Percentiles rank a stretch among this genome's conserved stretches.
Evolutionary conservation across 1,284 basidiomycete species (phyloP).

Genomic region (Naganishia albida): DNA sequence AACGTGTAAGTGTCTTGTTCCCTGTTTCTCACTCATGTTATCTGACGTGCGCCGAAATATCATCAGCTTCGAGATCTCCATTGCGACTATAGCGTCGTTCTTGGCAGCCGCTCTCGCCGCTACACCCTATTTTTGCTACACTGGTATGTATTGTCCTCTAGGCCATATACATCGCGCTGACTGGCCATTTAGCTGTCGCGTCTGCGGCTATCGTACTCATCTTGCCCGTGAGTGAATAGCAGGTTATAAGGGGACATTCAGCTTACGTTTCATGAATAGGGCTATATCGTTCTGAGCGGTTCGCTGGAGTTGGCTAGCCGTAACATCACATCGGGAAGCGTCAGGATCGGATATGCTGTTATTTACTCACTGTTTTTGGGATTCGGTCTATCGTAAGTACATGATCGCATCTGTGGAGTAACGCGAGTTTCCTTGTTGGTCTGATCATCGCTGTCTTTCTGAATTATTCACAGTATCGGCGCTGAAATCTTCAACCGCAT

Average conservation of each 20-base stretch:
- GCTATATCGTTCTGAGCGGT: slow-evolving; percentile 76
- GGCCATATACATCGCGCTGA: neutral
- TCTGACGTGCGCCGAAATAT: slow-evolving; percentile 64
- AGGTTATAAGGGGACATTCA: neutral
- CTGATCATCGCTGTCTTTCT: neutral
- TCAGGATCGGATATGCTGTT: slow-evolving; percentile 75
- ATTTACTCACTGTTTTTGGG: slow-evolving; percentile 67
- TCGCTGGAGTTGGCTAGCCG: slow-evolving; percentile 73
- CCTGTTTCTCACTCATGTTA: slow-evolving; percentile 13
- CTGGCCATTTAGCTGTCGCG: slow-evolving; percentile 61
- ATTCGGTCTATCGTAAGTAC: slow-evolving; percentile 66
- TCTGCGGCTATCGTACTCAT: slow-evolving; percentile 84
- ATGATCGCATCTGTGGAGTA: too few species aligned
- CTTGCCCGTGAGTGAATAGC: slow-evolving; percentile 63
- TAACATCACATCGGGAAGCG: slow-evolving; percentile 79
- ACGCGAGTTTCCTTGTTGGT: neutral
- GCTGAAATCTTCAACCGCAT: slow-evolving; percentile 67
- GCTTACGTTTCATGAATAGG: slow-evolving; percentile 52
- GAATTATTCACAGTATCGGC: slow-evolving; percentile 58
- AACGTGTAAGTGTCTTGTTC: slow-evolving; percentile 65
- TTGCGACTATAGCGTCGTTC: slow-evolving; percentile 76
- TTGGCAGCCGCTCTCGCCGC: slow-evolving; percentile 73
- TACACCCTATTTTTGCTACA: slow-evolving; percentile 76
- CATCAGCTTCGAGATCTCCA: slow-evolving; percentile 62
- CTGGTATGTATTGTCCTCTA: slow-evolving; percentile 42